These are phyloP conservation scores for Malus orientalis DNA, from an alignment of 306 rosid species.

Conservation along the genomic window DNA sequence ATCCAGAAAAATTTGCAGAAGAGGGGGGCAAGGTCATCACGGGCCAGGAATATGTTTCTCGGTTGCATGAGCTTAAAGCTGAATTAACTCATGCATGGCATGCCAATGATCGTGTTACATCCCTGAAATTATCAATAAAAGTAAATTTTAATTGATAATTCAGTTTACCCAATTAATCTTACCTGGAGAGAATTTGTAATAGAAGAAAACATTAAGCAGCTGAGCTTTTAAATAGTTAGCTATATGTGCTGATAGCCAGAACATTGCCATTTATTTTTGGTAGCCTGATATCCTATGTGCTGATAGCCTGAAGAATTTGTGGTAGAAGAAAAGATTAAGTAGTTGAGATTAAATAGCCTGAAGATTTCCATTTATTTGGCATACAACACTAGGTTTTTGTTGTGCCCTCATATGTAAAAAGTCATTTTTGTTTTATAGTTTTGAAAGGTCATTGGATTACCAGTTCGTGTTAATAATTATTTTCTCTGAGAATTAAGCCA, in stretches of 20 bases:
- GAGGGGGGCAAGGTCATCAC: conserved; percentile 63
- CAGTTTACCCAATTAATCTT: neutral
- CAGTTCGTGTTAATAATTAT: neutral
- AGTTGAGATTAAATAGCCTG: neutral
- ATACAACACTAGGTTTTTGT: neutral
- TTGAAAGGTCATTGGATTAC: neutral
- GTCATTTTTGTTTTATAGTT: neutral
- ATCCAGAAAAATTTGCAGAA: conserved; percentile 53
- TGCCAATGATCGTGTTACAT: conserved; percentile 69
- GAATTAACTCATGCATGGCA: conserved; percentile 77
- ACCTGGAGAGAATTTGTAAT: neutral
- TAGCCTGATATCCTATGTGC: too few relatives aligned
- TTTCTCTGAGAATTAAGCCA: neutral
- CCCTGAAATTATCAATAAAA: conserved; percentile 71
- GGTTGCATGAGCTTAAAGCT: conserved; percentile 81
- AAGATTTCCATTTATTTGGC: neutral
- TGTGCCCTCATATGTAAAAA: neutral
- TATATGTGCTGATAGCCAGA: too few relatives aligned
- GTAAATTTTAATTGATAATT: conserved; percentile 27
- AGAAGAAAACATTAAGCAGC: neutral
- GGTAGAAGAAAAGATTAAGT: too few relatives aligned
- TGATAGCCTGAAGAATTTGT: too few relatives aligned
- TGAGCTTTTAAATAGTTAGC: neutral
- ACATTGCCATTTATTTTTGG: too few relatives aligned
- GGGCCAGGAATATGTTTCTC: conserved; percentile 77